Conservation (phyloP, 1,284 basidiomycete genomes). For the Fistulinella staudtii region DNA sequence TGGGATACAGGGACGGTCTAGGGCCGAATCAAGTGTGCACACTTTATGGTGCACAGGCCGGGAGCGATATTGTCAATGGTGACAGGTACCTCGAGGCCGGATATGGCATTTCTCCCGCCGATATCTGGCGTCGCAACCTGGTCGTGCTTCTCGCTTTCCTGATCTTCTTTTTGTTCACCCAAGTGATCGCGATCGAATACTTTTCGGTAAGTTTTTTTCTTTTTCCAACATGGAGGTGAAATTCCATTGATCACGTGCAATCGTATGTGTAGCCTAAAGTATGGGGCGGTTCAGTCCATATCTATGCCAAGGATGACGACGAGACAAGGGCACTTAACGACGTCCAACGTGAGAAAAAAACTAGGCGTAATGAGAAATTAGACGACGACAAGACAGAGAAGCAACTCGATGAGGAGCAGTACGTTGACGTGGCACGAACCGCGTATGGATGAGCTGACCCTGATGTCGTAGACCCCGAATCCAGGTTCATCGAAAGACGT, state of each 20-base stretch:
- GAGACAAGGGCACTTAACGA: conserved; percentile 68
- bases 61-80: conserved; percentile 48
- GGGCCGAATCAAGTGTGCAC: conserved; percentile 70
- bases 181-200: conserved; percentile 58
- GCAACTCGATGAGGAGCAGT: conserved; percentile 21
- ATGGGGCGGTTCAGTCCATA: conserved; percentile 45
- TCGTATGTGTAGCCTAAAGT: conserved; percentile 53
- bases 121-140: conserved; percentile 62
- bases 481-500: conserved; percentile 43
- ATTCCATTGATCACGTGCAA: neutral
- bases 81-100: conserved; percentile 57
- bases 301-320: conserved; percentile 69
- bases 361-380: conserved; percentile 27
- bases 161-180: conserved; percentile 62
- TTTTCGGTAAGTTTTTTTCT: conserved; percentile 48
- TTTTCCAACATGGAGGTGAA: neutral
- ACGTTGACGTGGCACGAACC: neutral
- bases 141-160: conserved; percentile 60
- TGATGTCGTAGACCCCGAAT: conserved; percentile 1
- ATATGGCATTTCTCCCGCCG: conserved; percentile 46
- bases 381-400: conserved; percentile 22
- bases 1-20: conserved; percentile 37
- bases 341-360: conserved; percentile 53
- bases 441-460: conserved; percentile 2
- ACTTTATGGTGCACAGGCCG: conserved; percentile 53